Conservation (phyloP, 2,329 filamentous ascomycete genomes). For the Lachnellula hyalina region DNA sequence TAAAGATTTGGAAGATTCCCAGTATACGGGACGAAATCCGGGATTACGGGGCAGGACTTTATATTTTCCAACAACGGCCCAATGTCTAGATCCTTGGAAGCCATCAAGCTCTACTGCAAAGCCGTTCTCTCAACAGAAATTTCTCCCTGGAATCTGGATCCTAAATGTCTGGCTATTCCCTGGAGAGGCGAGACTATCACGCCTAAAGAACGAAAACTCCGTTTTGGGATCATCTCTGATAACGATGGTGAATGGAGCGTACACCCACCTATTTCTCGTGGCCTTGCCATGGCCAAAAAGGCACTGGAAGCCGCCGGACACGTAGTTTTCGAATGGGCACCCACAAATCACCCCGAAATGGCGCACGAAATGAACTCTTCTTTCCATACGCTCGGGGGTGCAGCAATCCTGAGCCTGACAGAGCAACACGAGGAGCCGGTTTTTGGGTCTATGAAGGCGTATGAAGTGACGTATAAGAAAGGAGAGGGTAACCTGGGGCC, state of each 20-base stretch:
- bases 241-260: constrained; percentile 33
- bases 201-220: constrained; percentile 32
- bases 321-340: constrained; percentile 33
- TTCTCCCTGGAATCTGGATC: constrained; percentile 35
- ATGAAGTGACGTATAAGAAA: constrained; percentile 23
- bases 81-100: constrained; percentile 33
- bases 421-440: constrained; percentile 26
- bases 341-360: constrained; percentile 32
- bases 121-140: constrained; percentile 30
- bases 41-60: constrained; percentile 36
- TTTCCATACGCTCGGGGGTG: constrained; percentile 31
- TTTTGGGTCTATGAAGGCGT: constrained; percentile 27
- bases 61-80: constrained; percentile 36
- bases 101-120: constrained; percentile 33
- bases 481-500: constrained; percentile 27
- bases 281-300: constrained; percentile 30
- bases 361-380: constrained; percentile 24
- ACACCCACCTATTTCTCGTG: constrained; percentile 35
- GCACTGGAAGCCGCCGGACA: constrained; percentile 34
- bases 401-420: constrained; percentile 28
- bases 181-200: constrained; percentile 33
- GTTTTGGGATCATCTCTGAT: constrained; percentile 34
- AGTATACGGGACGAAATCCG: constrained; percentile 32
- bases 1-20: constrained; percentile 35
- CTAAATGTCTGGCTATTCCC: constrained; percentile 35